phyloP scores from a whole-genome alignment of 192 early-diverging fungal genomes.

The Diversispora epigaea region DNA sequence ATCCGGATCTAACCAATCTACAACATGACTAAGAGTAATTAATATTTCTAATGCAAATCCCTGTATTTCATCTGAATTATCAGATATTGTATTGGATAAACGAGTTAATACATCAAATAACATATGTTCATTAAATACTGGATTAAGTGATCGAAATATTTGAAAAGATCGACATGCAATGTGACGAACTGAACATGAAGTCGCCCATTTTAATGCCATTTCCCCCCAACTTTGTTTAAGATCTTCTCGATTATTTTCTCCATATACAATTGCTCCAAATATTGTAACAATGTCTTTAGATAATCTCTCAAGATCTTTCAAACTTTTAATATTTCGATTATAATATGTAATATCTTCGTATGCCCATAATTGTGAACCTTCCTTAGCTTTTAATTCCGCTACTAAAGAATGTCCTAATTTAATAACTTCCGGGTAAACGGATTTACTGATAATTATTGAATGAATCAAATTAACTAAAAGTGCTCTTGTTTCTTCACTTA shows the following conservation, averaged over 20 bases:
- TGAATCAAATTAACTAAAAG: constrained; percentile 79
- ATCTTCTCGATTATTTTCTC: constrained; percentile 44
- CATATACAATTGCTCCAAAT: constrained; percentile 32
- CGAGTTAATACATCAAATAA: constrained; percentile 74
- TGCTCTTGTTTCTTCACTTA: constrained; percentile 72
- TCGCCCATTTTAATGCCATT: constrained; percentile 79
- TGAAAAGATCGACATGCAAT: constrained; percentile 88
- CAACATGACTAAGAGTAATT: constrained; percentile 62
- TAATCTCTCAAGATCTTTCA: constrained; percentile 53
- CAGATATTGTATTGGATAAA: constrained; percentile 74
- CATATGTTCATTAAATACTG: constrained; percentile 71
- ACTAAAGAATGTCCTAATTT: constrained; percentile 47
- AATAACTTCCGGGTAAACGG: constrained; percentile 53
- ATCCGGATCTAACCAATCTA: constrained; percentile 53
- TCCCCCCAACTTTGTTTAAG: constrained; percentile 74
- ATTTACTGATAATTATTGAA: constrained; percentile 63
- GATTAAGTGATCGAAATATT: constrained; percentile 71
- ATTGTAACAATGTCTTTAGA: constrained; percentile 49
- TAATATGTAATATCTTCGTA: constrained; percentile 75
- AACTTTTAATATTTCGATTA: constrained; percentile 45
- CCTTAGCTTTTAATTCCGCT: constrained; percentile 56
- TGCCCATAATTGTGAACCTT: constrained; percentile 75
- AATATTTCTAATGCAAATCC: constrained; percentile 80
- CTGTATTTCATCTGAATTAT: constrained; percentile 73
- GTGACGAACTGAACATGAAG: constrained; percentile 78